phyloP scores from a whole-genome alignment of 805 yeast genomes.

The Wickerhamiella lipophila region DNA sequence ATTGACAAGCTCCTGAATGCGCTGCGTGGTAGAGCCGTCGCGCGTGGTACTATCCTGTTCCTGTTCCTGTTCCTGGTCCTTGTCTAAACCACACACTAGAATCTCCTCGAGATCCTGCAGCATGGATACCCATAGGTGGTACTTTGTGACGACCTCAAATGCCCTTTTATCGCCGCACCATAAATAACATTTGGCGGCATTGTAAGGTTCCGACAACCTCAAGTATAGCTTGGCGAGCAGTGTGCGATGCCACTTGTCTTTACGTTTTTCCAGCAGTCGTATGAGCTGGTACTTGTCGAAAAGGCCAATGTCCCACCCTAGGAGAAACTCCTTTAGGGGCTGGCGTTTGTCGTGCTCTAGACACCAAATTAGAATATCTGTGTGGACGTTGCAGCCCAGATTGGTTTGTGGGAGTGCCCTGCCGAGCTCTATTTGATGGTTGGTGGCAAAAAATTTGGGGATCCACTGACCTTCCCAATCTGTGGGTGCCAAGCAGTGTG shows the following conservation, averaged over 20 bases:
- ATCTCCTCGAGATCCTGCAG: conserved; percentile 37
- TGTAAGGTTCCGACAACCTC: conserved; percentile 42
- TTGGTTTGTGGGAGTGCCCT: conserved; percentile 41
- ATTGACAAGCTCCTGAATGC: neutral
- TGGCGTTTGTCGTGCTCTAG: conserved; percentile 29
- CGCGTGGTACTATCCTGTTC: no score
- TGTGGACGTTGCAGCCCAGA: conserved; percentile 28
- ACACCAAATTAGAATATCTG: conserved; percentile 37
- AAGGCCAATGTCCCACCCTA: conserved; percentile 45
- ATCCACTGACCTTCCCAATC: conserved; percentile 58
- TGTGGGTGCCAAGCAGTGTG: conserved; percentile 28
- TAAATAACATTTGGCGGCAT: conserved; percentile 55
- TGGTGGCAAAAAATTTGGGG: conserved; percentile 37
- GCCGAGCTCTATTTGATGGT: conserved; percentile 37
- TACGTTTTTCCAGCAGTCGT: conserved; percentile 35
- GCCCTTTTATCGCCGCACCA: conserved; percentile 41
- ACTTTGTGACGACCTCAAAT: conserved; percentile 44
- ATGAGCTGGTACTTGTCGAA: conserved; percentile 39
- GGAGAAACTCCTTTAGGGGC: conserved; percentile 34
- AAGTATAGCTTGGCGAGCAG: conserved; percentile 38
- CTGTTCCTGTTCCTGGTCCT: conserved; percentile 14
- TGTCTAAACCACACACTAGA: conserved; percentile 17
- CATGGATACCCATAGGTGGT: conserved; percentile 49
- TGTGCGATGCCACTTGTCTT: conserved; percentile 17
- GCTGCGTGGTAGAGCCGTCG: no score